Evolutionary conservation across 2,329 filamentous ascomycete species (phyloP).

Genomic region (Aspergillus terreus): DNA sequence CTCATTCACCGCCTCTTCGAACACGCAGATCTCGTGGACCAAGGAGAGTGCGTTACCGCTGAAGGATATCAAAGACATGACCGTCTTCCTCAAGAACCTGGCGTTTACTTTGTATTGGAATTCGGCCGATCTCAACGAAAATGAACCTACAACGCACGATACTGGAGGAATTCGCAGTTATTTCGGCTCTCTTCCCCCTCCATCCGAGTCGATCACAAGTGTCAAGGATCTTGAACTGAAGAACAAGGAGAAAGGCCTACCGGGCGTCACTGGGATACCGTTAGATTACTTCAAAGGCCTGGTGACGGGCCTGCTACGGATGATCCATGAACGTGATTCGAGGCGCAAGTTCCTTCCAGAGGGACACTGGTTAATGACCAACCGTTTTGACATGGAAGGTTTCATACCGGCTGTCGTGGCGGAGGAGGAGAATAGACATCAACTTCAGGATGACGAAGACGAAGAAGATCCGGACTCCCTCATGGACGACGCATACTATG

Average conservation of each 20-base stretch:
- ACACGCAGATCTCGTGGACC: slow-evolving; percentile 54
- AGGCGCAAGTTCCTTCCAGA: slow-evolving; percentile 75
- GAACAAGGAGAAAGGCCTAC: slow-evolving; percentile 48
- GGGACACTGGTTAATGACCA: slow-evolving; percentile 94
- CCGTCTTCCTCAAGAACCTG: slow-evolving; percentile 83
- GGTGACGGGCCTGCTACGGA: slow-evolving; percentile 74
- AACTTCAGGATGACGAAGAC: slow-evolving; percentile 61
- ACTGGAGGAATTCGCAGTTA: slow-evolving; percentile 46
- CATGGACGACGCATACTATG: slow-evolving; percentile 33
- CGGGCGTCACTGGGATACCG: slow-evolving; percentile 67
- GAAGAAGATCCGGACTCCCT: slow-evolving; percentile 51
- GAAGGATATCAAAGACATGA: slow-evolving; percentile 68
- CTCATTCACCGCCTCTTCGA: slow-evolving; percentile 40
- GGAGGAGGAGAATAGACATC: slow-evolving; percentile 76
- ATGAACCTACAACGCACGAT: slow-evolving; percentile 30
- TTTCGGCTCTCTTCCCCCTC: slow-evolving; percentile 33
- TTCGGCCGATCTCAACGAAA: slow-evolving; percentile 59
- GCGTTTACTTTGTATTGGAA: slow-evolving; percentile 88
- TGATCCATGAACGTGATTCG: slow-evolving; percentile 91
- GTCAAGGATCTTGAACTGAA: slow-evolving; percentile 35
- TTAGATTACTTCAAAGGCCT: slow-evolving; percentile 75
- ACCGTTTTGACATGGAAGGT: slow-evolving; percentile 77
- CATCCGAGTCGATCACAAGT: slow-evolving; percentile 19
- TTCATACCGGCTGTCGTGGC: slow-evolving; percentile 83
- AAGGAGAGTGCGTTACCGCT: slow-evolving; percentile 66